phyloP scores from a whole-genome alignment of 1,284 basidiomycete species.

The Meira nashicola region DNA sequence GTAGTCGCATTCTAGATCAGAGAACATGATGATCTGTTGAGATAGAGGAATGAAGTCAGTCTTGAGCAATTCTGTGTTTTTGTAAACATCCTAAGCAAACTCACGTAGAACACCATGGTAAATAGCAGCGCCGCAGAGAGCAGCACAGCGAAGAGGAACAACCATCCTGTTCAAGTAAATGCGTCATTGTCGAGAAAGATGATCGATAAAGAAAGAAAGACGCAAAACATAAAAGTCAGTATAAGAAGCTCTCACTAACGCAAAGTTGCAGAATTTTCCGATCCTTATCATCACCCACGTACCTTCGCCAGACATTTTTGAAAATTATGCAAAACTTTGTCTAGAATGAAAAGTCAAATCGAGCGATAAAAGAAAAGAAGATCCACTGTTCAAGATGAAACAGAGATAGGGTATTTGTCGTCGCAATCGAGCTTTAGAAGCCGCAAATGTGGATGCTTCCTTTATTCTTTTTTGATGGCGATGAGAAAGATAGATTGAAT shows the following conservation, averaged over 20 bases:
- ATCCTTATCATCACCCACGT: background rate
- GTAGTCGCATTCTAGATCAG: conserved; percentile 62
- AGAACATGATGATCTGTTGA: conserved; percentile 96
- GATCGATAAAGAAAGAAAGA: background rate
- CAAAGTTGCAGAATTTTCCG: background rate
- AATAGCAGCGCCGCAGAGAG: conserved; percentile 49
- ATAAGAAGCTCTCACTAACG: background rate
- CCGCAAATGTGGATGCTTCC: no score
- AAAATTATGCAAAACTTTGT: background rate
- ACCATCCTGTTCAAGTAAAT: conserved; percentile 35
- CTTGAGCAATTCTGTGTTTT: no score
- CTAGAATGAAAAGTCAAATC: no score
- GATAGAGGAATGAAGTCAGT: background rate
- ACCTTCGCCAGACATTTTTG: conserved; percentile 6
- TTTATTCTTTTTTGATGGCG: no score
- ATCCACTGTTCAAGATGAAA: no score
- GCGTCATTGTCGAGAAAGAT: background rate
- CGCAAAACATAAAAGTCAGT: background rate
- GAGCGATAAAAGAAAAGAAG: no score
- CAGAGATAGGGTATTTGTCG: no score
- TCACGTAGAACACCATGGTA: conserved; percentile 48
- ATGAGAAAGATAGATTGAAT: no score
- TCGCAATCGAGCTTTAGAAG: no score
- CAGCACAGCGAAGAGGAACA: conserved; percentile 49
- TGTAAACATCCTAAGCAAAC: conserved; percentile 5